phyloP scores from a whole-genome alignment of 2,329 filamentous ascomycete genomes.

The Colletotrichum simmondsii region DNA sequence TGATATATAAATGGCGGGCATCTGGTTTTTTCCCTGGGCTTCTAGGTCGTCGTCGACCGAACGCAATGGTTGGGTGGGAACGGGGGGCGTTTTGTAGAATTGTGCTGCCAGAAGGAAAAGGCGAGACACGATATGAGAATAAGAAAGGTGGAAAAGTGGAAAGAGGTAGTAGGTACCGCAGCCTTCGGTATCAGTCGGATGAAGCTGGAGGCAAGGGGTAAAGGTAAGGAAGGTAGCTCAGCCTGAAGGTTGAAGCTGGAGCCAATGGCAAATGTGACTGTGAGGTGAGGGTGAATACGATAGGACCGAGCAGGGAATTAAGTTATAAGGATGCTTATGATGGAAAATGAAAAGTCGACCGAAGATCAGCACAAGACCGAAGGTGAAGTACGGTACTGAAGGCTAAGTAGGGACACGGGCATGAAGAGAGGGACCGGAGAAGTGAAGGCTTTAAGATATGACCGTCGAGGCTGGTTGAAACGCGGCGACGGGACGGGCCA shows the following conservation, averaged over 20 bases:
- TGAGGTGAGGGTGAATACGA: not conserved
- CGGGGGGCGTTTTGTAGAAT: not conserved
- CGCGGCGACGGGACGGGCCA: not conserved
- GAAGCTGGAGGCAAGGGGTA: not conserved
- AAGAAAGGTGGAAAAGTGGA: not conserved
- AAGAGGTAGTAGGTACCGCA: not conserved
- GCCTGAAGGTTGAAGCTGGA: not conserved
- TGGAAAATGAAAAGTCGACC: conserved; percentile 11
- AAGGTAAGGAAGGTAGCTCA: not conserved
- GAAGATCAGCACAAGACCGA: conserved; percentile 29
- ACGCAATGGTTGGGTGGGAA: not conserved
- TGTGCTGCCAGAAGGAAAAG: not conserved
- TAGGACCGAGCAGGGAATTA: not conserved
- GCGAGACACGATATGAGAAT: conserved; percentile 8
- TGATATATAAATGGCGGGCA: conserved; percentile 24
- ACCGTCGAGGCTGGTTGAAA: conserved; percentile 16
- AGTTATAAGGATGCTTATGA: conserved; percentile 14
- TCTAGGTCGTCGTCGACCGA: not conserved
- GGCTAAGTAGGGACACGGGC: conserved; percentile 5
- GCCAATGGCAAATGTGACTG: not conserved
- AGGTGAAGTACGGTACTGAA: not conserved
- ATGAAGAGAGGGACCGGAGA: conserved; percentile 15
- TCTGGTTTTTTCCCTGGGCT: not conserved
- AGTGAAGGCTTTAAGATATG: conserved; percentile 29
- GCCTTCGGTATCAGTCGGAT: not conserved